Percentiles rank a stretch among this genome's conserved stretches.
phyloP scores from a whole-genome alignment of 495 filamentous ascomycete genomes.

The Penicillium egyptiacum region DNA sequence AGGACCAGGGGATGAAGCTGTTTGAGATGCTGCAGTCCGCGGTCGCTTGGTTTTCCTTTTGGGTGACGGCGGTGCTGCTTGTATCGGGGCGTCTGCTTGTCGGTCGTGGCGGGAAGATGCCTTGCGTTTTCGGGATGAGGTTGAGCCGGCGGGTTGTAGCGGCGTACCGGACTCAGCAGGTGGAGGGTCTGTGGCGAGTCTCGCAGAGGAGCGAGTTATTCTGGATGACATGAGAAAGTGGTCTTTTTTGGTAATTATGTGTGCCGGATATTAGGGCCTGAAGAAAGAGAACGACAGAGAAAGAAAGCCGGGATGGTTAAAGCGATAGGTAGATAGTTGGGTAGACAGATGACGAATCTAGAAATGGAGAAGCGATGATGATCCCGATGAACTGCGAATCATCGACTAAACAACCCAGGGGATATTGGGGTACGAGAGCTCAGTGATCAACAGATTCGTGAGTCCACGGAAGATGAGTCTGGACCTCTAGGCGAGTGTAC shows the following conservation, averaged over 20 bases:
- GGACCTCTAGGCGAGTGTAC: constrained; percentile 2
- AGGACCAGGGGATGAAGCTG: constrained; percentile 45
- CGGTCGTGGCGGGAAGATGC: constrained; percentile 45
- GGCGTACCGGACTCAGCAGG: constrained; percentile 38
- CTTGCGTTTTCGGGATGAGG: constrained; percentile 58
- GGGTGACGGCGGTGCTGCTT: constrained; percentile 42
- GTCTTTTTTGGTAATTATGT: constrained; percentile 20
- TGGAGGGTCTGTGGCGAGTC: constrained; percentile 66
- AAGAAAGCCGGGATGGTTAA: constrained; percentile 14
- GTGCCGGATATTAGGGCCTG: constrained; percentile 6
- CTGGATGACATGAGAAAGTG: constrained; percentile 77
- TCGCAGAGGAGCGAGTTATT: constrained; percentile 76
- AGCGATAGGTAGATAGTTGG: constrained; percentile 13
- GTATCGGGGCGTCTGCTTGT: constrained; percentile 40
- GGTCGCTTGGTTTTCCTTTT: constrained; percentile 47
- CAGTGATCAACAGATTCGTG: not conserved
- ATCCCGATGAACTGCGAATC: not conserved
- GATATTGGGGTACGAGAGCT: not conserved
- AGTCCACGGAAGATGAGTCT: not conserved
- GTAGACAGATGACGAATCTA: constrained; percentile 12
- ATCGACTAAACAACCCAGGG: not conserved
- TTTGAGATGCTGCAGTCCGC: constrained; percentile 39
- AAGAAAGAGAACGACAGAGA: constrained; percentile 10
- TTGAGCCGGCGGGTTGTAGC: constrained; percentile 39
- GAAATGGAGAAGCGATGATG: constrained; percentile 4